Percentiles rank a stretch among this genome's conserved stretches.
phyloP scores from a whole-genome alignment of 805 yeast species.

The Candida yuanshanica region DNA sequence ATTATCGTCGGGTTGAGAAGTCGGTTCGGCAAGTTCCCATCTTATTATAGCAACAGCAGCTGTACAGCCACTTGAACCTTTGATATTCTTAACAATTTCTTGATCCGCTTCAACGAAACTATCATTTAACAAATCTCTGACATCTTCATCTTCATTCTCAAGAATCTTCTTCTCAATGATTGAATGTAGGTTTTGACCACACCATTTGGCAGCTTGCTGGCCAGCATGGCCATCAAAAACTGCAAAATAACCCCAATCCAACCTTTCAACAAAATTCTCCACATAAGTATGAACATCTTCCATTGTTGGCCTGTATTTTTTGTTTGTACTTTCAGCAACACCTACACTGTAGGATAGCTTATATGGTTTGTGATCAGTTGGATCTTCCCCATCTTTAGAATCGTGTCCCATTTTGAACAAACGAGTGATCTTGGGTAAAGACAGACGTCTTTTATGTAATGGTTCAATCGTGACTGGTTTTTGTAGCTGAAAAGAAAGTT shows the following conservation, averaged over 20 bases:
- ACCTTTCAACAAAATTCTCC: constrained; percentile 83
- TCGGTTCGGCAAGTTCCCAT: constrained; percentile 54
- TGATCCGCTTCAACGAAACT: constrained; percentile 75
- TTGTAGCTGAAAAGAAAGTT: background rate
- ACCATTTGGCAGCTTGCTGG: constrained; percentile 86
- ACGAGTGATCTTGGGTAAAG: constrained; percentile 2
- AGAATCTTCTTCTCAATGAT: constrained; percentile 56
- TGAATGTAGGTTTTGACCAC: constrained; percentile 79
- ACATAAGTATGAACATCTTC: constrained; percentile 94
- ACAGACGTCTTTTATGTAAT: constrained; percentile 1
- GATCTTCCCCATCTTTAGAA: background rate
- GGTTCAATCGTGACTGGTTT: background rate
- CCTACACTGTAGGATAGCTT: constrained; percentile 77
- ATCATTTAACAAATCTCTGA: constrained; percentile 59
- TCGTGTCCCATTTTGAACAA: constrained; percentile 1
- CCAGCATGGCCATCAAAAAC: constrained; percentile 98
- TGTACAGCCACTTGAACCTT: constrained; percentile 85
- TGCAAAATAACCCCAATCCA: constrained; percentile 94
- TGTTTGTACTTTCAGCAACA: constrained; percentile 84
- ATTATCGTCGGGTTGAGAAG: background rate
- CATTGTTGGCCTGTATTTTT: constrained; percentile 80
- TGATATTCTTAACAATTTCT: constrained; percentile 50
- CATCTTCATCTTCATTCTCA: constrained; percentile 41
- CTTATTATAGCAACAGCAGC: constrained; percentile 90
- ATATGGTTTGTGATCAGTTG: constrained; percentile 14